Evolutionary conservation across 441 rosid genomes (phyloP).

Genomic region (Eutrema salsugineum): DNA sequence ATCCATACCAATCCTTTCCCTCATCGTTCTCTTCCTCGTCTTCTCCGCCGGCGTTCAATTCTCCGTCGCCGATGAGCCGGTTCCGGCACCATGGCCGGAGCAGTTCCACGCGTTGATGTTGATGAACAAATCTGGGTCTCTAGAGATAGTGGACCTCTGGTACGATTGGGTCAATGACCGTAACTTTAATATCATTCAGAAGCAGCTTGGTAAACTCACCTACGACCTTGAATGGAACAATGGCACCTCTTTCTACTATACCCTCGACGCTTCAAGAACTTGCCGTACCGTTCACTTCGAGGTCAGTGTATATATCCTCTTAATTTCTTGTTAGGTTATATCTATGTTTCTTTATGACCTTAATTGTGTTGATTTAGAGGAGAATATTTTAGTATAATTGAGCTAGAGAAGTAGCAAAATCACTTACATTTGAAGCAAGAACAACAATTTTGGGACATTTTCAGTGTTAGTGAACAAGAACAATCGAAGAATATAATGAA

Average conservation of each 20-base stretch:
- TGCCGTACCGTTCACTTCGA: constrained; percentile 45
- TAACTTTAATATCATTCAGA: constrained; percentile 67
- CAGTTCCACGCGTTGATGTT: constrained; percentile 67
- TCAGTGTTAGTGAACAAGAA: not conserved
- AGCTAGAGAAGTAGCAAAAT: not conserved
- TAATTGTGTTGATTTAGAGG: not conserved
- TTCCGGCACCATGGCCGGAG: constrained; percentile 69
- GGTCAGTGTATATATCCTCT: constrained; percentile 51
- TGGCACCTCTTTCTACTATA: constrained; percentile 66
- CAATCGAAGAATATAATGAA: no score
- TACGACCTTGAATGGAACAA: constrained; percentile 86
- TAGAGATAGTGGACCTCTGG: constrained; percentile 71
- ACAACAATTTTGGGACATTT: not conserved
- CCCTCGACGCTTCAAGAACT: constrained; percentile 36
- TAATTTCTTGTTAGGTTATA: not conserved
- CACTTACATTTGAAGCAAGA: not conserved
- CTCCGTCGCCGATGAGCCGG: constrained; percentile 26
- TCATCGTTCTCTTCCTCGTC: not conserved
- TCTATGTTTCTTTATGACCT: not conserved
- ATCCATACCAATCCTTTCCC: not conserved
- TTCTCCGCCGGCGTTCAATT: not conserved
- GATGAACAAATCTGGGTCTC: constrained; percentile 63
- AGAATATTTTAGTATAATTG: not conserved
- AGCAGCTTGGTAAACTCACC: constrained; percentile 56
- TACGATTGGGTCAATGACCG: constrained; percentile 83